Base-by-base conservation (phyloP, 139 green algal genomes). In the Penium margaritaceum region DNA sequence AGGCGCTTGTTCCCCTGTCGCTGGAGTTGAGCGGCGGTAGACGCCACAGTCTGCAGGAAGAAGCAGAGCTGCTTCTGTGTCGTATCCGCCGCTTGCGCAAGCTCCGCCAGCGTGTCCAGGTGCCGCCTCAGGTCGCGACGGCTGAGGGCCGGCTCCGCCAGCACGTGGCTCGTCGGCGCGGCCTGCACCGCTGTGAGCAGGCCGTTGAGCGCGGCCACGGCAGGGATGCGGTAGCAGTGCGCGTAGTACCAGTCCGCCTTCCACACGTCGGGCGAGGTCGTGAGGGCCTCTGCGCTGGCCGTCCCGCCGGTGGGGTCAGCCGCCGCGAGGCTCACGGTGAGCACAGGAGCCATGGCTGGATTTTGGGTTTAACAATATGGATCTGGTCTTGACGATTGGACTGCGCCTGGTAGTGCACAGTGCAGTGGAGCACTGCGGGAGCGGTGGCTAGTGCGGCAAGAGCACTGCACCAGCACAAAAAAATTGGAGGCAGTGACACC, bases 241-340 rank as follows among this genome's bases (percentile, higher is more conserved):
- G 51, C 51, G 15, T 33, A n/a, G 51, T 60, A 60, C 51, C 51
- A 60, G 30, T 60, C 51, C 51, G 51, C 51, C 51, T 60, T 60
- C 51, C 51, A 60, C 51, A 60, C 51, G 51, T 60, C 51, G 15
- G n/a, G n/a, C n/a, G n/a, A n/a, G n/a, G n/a, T n/a, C 51, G 24
- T 24, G 24, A 60, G 24, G 24, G 51, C 51, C 1, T 60, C 51
- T 9, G 51, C 24, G 24, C 6, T 24, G 51, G 24, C 51, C 5
- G 51, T 6, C 24, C 29, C 29, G 51, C 15, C n/a, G 5, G 51
- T 60, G 51, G 17, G 51, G n/a, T n/a, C n/a, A n/a, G n/a, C n/a
- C n/a, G n/a, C n/a, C n/a, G n/a, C n/a, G n/a, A n/a, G n/a, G n/a
- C n/a, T n/a, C n/a, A n/a, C n/a, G n/a, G n/a, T n/a, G n/a, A n/a